These are phyloP conservation scores for Wickerhamomyces chambardii DNA, from an alignment of 805 yeast genomes.

Conservation along the genomic window DNA sequence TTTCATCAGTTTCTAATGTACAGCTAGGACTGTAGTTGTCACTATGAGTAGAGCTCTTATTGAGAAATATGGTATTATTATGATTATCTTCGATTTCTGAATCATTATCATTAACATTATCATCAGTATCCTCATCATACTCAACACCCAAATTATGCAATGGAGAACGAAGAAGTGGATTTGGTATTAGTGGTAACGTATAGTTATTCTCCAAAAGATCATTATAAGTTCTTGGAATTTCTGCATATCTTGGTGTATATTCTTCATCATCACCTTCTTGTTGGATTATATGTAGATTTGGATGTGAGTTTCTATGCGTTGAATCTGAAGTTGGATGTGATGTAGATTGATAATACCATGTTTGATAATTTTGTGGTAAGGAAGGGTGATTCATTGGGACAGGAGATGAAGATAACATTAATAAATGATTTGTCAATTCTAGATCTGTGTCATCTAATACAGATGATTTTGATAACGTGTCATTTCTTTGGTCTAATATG, in stretches of 20 bases:
- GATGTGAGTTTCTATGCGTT: too few relatives aligned
- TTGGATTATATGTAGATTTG: too few relatives aligned
- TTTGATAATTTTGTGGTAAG: neutral
- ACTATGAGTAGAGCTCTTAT: too few relatives aligned
- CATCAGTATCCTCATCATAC: neutral
- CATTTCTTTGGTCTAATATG: neutral
- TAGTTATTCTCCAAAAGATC: neutral
- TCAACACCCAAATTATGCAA: neutral
- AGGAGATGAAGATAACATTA: neutral
- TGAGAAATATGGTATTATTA: too few relatives aligned
- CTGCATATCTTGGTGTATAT: neutral
- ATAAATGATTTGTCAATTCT: neutral
- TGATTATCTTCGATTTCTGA: constrained; percentile 2
- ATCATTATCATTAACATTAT: constrained; percentile 4
- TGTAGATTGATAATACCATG: neutral
- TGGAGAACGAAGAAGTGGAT: neutral
- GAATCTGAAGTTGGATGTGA: neutral
- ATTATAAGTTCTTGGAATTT: neutral
- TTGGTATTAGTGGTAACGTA: neutral
- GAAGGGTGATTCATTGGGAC: neutral
- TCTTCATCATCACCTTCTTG: neutral
- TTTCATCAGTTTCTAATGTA: too few relatives aligned
- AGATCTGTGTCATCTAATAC: neutral
- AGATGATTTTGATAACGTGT: neutral
- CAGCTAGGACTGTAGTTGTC: too few relatives aligned